Base-by-base conservation (phyloP, 495 filamentous ascomycete species). In the Lophiostoma macrostomum region DNA sequence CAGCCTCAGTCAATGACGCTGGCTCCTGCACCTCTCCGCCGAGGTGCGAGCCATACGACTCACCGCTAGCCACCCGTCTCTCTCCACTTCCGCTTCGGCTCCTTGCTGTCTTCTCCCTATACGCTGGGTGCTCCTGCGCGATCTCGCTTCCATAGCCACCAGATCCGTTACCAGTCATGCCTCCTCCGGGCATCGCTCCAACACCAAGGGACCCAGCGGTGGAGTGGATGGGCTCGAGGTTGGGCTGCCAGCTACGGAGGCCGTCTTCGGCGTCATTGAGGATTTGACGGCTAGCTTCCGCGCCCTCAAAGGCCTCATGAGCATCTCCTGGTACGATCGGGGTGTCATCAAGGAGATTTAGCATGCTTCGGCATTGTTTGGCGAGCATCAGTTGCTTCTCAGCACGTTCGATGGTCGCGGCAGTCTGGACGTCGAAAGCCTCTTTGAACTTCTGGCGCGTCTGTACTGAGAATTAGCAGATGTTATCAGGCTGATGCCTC, bases 341-440 rank as follows among this genome's bases (percentile, higher is more conserved):
- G 0, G 83, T 84, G 68, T 96, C 91, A 65, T 98, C 93, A n/a
- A 98, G 77, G 41, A 90, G 82, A 50, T 88, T 82, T 16, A 98
- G 73, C 37, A 98, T 76, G 24, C 89, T 82, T 28, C 88, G 84
- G 12, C 88, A 90, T 63, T 98, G 90, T 36, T 83, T 83, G 25
- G 94, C 94, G 18, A 98, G 81, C 49, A 98, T 85, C 55, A 86
- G 85, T 70, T 96, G 91, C 74, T 97, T 97, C 71, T 97, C 93
- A 10, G 89, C 89, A 35, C 91, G 87, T 73, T 97, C 93, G 60
- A 97, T 90, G 11, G 87, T 84, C 28, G 89, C 91, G 8, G 86
- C 81, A 53, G 91, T 83, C 60, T 96, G 90, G 46, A 86, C 68
- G 57, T 89, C 87, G 68, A 89, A 96, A 32, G 93, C 90, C 72